Conservation (phyloP, 805 yeast species). For the Diddensiella caesifluorescens region DNA sequence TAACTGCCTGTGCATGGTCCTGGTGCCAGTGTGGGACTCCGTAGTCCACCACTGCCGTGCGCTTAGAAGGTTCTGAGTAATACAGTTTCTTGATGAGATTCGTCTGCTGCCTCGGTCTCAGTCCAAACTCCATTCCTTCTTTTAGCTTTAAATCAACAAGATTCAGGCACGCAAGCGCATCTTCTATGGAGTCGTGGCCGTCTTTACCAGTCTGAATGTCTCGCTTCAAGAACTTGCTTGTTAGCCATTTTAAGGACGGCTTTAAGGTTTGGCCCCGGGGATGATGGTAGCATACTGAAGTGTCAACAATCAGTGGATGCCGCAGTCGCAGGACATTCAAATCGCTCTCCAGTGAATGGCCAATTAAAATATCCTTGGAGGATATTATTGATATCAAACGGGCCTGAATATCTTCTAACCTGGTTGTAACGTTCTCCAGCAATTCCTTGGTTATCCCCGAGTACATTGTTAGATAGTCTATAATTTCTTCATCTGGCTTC, state of each 20-base stretch:
- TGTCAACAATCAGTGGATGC: constrained; percentile 76
- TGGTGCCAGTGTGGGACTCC: constrained; percentile 32
- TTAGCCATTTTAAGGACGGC: constrained; percentile 71
- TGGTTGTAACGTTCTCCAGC: constrained; percentile 56
- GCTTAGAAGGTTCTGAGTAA: constrained; percentile 11
- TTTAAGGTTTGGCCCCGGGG: constrained; percentile 76
- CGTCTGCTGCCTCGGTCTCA: constrained; percentile 16
- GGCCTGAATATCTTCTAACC: constrained; percentile 61
- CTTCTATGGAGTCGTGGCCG: constrained; percentile 88
- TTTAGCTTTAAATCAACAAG: constrained; percentile 63
- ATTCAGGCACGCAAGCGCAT: constrained; percentile 74
- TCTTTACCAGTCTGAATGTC: constrained; percentile 61
- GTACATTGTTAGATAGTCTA: constrained; percentile 74
- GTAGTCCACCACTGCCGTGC: constrained; percentile 34
- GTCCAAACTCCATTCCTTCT: constrained; percentile 66
- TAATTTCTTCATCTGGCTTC: constrained; percentile 67
- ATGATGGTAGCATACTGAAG: constrained; percentile 68
- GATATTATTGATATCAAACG: constrained; percentile 45
- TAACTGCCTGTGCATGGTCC: constrained; percentile 32
- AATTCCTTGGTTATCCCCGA: constrained; percentile 82
- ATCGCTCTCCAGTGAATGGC: constrained; percentile 88
- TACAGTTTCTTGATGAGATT: constrained; percentile 14
- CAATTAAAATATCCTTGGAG: constrained; percentile 62
- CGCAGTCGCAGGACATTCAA: constrained; percentile 61
- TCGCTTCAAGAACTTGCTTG: constrained; percentile 48